Conservation (phyloP, 176 grass and related monocot species). For the Calamus simplicifolius region DNA sequence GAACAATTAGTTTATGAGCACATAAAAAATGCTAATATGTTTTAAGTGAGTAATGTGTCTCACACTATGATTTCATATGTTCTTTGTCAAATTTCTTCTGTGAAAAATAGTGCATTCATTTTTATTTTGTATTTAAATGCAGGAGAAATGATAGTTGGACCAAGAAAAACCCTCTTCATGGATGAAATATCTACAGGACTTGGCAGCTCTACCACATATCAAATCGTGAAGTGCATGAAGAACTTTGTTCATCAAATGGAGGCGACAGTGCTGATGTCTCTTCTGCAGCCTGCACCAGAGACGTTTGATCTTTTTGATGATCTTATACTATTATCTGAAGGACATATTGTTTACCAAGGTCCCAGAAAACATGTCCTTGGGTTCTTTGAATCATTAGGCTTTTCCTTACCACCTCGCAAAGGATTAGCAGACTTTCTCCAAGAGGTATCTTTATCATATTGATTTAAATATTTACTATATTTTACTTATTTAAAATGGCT, state of each 20-base stretch:
- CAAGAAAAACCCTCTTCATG: conserved; percentile 69
- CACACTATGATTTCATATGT: too few species aligned
- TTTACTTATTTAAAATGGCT: conserved; percentile 14
- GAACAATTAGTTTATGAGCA: too few species aligned
- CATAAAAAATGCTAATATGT: too few species aligned
- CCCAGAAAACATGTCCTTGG: conserved; percentile 30
- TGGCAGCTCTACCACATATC: conserved; percentile 70
- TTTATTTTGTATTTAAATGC: conserved; percentile 5
- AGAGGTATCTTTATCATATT: conserved; percentile 30
- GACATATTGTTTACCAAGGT: conserved; percentile 61
- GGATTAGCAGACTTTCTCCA: conserved; percentile 73
- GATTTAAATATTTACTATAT: neutral
- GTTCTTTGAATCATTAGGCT: conserved; percentile 53
- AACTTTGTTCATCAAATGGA: conserved; percentile 83
- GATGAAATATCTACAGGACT: conserved; percentile 88
- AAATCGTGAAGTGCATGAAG: conserved; percentile 65
- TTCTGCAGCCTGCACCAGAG: conserved; percentile 76
- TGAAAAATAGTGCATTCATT: neutral
- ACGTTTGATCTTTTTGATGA: conserved; percentile 82
- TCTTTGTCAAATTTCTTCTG: neutral
- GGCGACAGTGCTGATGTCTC: conserved; percentile 71
- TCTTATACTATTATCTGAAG: conserved; percentile 63
- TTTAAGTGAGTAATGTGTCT: too few species aligned
- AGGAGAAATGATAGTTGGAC: conserved; percentile 81
- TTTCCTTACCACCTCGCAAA: conserved; percentile 55